phyloP scores from a whole-genome alignment of 108 stramenopile genomes.

The Mediolabrus comicus region DNA sequence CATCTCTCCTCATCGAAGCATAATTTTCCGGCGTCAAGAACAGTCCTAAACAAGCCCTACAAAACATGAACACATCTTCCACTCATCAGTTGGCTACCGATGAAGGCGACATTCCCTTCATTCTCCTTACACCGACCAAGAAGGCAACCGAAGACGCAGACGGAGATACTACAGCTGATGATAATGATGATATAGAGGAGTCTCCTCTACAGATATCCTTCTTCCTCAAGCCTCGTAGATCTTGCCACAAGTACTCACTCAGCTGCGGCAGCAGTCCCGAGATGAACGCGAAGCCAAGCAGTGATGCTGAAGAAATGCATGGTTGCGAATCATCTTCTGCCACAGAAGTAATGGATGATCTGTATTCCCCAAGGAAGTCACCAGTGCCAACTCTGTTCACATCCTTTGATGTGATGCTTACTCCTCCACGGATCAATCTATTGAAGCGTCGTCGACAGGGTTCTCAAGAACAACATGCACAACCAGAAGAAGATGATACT shows the following conservation, averaged over 20 bases:
- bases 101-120: not conserved
- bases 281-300: no score
- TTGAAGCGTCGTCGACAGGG: not conserved
- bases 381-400: not conserved
- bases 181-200: no score
- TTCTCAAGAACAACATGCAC: not conserved
- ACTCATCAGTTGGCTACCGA: no score
- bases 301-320: not conserved
- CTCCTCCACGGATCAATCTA: not conserved
- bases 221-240: not conserved
- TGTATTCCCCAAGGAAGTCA: not conserved
- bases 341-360: not conserved
- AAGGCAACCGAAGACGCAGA: not conserved
- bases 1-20: no score
- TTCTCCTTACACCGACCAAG: not conserved
- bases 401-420: not conserved
- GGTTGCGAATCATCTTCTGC: not conserved
- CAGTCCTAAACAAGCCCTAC: no score
- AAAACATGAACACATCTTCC: no score
- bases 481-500: not conserved
- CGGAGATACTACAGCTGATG: not conserved
- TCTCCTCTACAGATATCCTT: not conserved
- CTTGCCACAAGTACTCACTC: not conserved
- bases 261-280: not conserved
- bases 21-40: no score